Evolutionary conservation across 768 basidiomycete genomes (phyloP).

Genomic region (Tylopilus felleus): DNA sequence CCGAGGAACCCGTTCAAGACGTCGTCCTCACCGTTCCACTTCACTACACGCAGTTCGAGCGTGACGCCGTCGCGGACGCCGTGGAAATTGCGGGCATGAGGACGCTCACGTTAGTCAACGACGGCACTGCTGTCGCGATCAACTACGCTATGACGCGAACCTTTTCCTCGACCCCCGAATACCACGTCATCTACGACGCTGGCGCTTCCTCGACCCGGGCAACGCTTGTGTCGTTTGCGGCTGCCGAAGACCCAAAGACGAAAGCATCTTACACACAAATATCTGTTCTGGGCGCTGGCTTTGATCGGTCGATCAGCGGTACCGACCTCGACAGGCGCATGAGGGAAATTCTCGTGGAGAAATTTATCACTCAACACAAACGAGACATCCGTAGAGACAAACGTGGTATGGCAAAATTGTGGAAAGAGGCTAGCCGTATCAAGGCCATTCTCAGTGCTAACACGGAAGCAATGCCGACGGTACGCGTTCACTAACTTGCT

Average conservation of each 20-base stretch:
- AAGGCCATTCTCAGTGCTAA: slow-evolving; percentile 95
- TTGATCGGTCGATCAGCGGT: slow-evolving; percentile 72
- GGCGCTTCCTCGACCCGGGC: slow-evolving; percentile 82
- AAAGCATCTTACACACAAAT: slow-evolving; percentile 63
- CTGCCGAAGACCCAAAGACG: slow-evolving; percentile 46
- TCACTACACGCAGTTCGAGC: slow-evolving; percentile 86
- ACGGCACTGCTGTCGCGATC: slow-evolving; percentile 92
- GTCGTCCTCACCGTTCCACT: slow-evolving; percentile 88
- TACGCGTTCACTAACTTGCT: slow-evolving; percentile 34
- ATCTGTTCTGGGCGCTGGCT: slow-evolving; percentile 77
- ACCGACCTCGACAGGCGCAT: slow-evolving; percentile 82
- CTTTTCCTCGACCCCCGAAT: slow-evolving; percentile 68
- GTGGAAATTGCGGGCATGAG: slow-evolving; percentile 87
- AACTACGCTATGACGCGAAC: slow-evolving; percentile 97
- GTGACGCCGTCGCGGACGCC: slow-evolving; percentile 89
- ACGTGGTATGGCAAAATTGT: slow-evolving; percentile 86
- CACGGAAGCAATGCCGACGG: slow-evolving; percentile 67
- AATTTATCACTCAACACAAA: slow-evolving; percentile 71
- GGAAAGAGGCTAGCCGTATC: slow-evolving; percentile 90
- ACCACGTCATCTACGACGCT: slow-evolving; percentile 92
- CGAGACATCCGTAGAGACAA: slow-evolving; percentile 69
- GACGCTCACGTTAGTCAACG: slow-evolving; percentile 82
- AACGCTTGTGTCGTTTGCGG: slow-evolving; percentile 67
- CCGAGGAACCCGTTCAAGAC: slow-evolving; percentile 76
- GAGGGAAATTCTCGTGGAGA: slow-evolving; percentile 72